Evolutionary conservation across 768 basidiomycete species (phyloP).

Genomic region (Austroboletus eburneus): DNA sequence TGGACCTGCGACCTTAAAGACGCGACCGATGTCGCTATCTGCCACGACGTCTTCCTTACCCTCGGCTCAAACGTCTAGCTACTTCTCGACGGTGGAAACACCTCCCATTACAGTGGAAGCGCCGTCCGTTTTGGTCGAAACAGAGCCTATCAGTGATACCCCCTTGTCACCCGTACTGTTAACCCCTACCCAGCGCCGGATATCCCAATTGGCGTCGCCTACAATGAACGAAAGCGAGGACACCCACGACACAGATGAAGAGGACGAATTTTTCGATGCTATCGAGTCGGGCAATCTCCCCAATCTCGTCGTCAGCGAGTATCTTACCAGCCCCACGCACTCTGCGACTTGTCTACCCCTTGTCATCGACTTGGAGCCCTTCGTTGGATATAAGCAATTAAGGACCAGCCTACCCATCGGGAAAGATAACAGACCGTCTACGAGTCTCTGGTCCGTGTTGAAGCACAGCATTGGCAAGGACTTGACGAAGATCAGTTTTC

Average conservation of each 20-base stretch:
- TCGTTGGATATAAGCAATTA: conserved; percentile 65
- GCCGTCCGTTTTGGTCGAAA: conserved; percentile 9
- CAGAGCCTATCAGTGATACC: not conserved
- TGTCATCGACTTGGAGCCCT: conserved; percentile 42
- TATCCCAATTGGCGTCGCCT: conserved; percentile 11
- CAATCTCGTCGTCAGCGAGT: conserved; percentile 65
- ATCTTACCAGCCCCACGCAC: conserved; percentile 47
- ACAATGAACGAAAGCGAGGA: conserved; percentile 33
- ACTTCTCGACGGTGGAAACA: conserved; percentile 23
- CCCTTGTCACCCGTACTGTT: conserved; percentile 10
- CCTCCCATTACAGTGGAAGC: too few relatives aligned
- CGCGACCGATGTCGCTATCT: conserved; percentile 17
- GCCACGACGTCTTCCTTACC: conserved; percentile 6
- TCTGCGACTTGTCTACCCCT: conserved; percentile 32
- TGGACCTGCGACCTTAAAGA: conserved; percentile 17
- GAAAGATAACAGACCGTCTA: conserved; percentile 77
- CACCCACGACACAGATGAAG: conserved; percentile 60
- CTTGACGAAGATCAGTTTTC: conserved; percentile 92
- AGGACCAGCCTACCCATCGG: conserved; percentile 58
- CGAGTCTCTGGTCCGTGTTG: conserved; percentile 91
- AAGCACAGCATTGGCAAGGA: conserved; percentile 97
- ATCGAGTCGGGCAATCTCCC: conserved; percentile 81
- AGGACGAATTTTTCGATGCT: conserved; percentile 98
- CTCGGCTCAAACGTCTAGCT: conserved; percentile 19
- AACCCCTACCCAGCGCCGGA: conserved; percentile 24